A percentile compares a stretch with the other conserved stretches of the same genome.
phyloP scores from a whole-genome alignment of 345 rosid species.

The Ceriops decandra region DNA sequence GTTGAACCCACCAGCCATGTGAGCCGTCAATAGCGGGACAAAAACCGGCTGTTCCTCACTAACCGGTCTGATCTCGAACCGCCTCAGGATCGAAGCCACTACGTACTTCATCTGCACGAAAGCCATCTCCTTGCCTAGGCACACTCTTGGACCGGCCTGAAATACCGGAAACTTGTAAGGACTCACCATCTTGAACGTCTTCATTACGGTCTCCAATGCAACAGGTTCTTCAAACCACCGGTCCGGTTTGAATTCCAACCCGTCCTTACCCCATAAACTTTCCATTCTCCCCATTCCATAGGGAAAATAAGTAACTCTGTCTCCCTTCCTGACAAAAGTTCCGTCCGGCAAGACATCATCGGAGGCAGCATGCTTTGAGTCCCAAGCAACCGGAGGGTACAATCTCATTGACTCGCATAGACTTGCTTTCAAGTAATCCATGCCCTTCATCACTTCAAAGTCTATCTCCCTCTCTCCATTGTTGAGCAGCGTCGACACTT shows the following conservation, averaged over 20 bases:
- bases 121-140: constrained; percentile 80
- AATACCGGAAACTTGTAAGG: constrained; percentile 62
- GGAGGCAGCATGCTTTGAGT: constrained; percentile 23
- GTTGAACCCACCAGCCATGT: constrained; percentile 34
- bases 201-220: background rate
- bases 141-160: constrained; percentile 76
- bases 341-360: constrained; percentile 32
- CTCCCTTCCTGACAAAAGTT: constrained; percentile 26
- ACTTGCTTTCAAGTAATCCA: constrained; percentile 26
- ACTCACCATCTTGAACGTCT: constrained; percentile 15
- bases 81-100: constrained; percentile 36
- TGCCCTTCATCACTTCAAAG: constrained; percentile 20
- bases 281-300: constrained; percentile 37
- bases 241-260: constrained; percentile 27
- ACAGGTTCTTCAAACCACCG: constrained; percentile 23
- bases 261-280: constrained; percentile 23
- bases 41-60: constrained; percentile 10
- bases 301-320: constrained; percentile 30
- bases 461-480: constrained; percentile 10
- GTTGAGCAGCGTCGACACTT: background rate
- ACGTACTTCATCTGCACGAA: constrained; percentile 61
- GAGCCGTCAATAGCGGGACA: constrained; percentile 30
- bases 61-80: constrained; percentile 27
- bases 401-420: constrained; percentile 32
- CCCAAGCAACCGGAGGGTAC: constrained; percentile 36